Percentiles rank a stretch among this genome's conserved stretches.
Evolutionary conservation across 345 rosid species (phyloP).

Genomic region (Adansonia digitata): DNA sequence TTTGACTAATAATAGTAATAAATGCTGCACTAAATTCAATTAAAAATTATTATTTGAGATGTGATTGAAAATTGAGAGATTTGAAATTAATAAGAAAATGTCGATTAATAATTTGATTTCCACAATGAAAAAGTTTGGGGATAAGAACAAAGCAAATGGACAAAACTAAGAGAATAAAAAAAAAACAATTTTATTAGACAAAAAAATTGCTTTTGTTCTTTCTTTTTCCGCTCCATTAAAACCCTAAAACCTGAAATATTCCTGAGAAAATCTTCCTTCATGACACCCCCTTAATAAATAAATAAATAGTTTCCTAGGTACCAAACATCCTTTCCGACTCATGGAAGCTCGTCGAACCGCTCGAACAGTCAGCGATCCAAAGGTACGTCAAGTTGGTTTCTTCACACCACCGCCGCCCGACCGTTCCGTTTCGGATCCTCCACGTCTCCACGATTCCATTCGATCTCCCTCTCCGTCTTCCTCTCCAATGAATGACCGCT

Average conservation of each 20-base stretch:
- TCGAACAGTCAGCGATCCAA: slow-evolving; percentile 74
- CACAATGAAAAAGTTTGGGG: neutral
- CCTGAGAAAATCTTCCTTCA: slow-evolving; percentile 4
- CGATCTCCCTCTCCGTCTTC: slow-evolving; percentile 25
- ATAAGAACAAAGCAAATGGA: neutral
- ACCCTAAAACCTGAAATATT: slow-evolving; percentile 1
- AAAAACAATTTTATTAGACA: neutral
- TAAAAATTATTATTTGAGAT: too few species aligned
- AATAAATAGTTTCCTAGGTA: neutral
- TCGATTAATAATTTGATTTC: neutral
- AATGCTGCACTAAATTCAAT: too few species aligned
- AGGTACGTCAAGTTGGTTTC: slow-evolving; percentile 86
- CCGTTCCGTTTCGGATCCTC: slow-evolving; percentile 32
- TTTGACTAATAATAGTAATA: too few species aligned
- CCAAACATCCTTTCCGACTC: slow-evolving; percentile 8
- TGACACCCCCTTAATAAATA: neutral
- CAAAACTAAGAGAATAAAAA: neutral
- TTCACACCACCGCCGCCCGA: slow-evolving; percentile 49
- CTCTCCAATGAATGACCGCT: slow-evolving; percentile 31
- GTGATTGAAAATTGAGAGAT: too few species aligned
- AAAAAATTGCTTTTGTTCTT: neutral
- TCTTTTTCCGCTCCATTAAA: too few species aligned
- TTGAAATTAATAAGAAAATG: too few species aligned
- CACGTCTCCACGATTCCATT: slow-evolving; percentile 37
- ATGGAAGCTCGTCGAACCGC: slow-evolving; percentile 82